These are phyloP conservation scores for Apiosordaria backusii DNA, from an alignment of 495 filamentous ascomycete species.

Conservation along the genomic window DNA sequence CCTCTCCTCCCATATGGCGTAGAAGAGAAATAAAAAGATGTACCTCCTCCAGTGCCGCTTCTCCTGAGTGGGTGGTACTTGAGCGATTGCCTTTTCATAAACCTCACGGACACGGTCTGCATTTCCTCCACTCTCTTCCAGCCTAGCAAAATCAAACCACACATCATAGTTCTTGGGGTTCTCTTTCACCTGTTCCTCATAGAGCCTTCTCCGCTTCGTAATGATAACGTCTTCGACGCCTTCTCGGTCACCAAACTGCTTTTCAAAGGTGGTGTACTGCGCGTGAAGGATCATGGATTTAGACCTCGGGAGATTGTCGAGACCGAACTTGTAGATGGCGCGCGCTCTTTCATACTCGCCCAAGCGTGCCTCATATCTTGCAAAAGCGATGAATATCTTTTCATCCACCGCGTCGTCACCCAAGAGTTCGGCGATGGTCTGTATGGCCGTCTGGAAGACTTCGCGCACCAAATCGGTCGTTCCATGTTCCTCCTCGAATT, in stretches of 20 bases:
- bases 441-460: slow-evolving; percentile 85
- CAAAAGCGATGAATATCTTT: slow-evolving; percentile 88
- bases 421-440: slow-evolving; percentile 83
- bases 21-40: slow-evolving; percentile 97
- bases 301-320: slow-evolving; percentile 85
- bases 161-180: slow-evolving; percentile 92
- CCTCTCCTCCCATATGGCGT: slow-evolving; percentile 91
- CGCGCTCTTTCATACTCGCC: slow-evolving; percentile 95
- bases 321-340: slow-evolving; percentile 93
- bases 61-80: slow-evolving; percentile 91
- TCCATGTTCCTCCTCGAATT: slow-evolving; percentile 93
- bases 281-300: slow-evolving; percentile 84
- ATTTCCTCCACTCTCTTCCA: slow-evolving; percentile 82
- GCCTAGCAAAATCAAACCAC: slow-evolving; percentile 92
- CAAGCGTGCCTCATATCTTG: slow-evolving; percentile 85
- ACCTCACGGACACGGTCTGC: slow-evolving; percentile 80
- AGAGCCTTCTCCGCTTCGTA: slow-evolving; percentile 89
- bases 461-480: slow-evolving; percentile 88
- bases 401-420: slow-evolving; percentile 98
- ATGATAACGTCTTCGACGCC: slow-evolving; percentile 94
- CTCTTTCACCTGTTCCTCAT: slow-evolving; percentile 89
- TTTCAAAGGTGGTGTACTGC: slow-evolving; percentile 94
- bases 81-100: slow-evolving; percentile 94
- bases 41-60: slow-evolving; percentile 97
- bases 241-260: slow-evolving; percentile 91